phyloP scores from a whole-genome alignment of 345 rosid genomes.

The Arabidopsis arenosa region DNA sequence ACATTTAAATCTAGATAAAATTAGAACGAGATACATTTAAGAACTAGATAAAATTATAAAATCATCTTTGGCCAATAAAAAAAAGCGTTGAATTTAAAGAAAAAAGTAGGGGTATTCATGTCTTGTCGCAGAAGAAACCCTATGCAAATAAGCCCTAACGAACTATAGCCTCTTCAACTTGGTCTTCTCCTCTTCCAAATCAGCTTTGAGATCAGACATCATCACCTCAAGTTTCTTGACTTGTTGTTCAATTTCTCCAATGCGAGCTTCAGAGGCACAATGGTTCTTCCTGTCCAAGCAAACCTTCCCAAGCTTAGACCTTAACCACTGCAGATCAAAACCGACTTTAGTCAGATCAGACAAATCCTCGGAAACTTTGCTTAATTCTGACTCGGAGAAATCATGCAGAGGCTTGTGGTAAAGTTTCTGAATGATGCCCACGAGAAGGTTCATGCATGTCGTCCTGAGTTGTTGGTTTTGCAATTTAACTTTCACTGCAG shows the following conservation, averaged over 20 bases:
- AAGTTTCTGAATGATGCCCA: neutral
- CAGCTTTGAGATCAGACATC: slow-evolving; percentile 17
- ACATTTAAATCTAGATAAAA: neutral
- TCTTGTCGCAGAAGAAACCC: neutral
- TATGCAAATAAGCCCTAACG: neutral
- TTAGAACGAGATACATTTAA: no score
- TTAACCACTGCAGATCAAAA: neutral
- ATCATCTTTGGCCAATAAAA: neutral
- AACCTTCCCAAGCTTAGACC: neutral
- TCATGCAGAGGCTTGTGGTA: neutral
- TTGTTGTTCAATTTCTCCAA: neutral
- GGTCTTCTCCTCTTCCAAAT: neutral
- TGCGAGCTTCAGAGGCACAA: neutral
- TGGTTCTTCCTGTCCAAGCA: neutral
- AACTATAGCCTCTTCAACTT: neutral
- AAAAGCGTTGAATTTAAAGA: neutral
- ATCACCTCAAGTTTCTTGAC: slow-evolving; percentile 14
- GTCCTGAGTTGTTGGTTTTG: slow-evolving; percentile 1
- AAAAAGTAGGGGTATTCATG: neutral
- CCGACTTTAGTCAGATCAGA: neutral
- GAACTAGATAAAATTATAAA: neutral
- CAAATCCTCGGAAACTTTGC: neutral
- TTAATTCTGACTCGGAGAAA: neutral
- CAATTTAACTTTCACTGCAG: neutral
- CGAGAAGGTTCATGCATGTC: neutral